phyloP scores from a whole-genome alignment of 2,329 filamentous ascomycete species.

The Penicillium vulpinum region DNA sequence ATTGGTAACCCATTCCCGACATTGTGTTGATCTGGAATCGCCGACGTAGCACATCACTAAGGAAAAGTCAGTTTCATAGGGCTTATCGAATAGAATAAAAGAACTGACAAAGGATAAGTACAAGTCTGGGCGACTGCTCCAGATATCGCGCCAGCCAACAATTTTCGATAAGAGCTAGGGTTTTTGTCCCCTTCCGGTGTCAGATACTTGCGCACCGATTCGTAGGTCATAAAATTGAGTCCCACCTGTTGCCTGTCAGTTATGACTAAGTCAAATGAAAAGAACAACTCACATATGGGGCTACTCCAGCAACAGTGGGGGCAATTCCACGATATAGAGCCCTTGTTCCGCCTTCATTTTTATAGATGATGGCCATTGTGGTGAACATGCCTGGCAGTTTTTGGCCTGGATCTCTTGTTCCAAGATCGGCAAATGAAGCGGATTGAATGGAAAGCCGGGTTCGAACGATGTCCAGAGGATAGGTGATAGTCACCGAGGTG shows the following conservation, averaged over 20 bases:
- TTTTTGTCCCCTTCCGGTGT: conserved; percentile 87
- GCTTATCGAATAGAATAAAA: neutral
- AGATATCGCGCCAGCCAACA: conserved; percentile 88
- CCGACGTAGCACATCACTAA: conserved; percentile 83
- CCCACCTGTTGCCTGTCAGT: conserved; percentile 64
- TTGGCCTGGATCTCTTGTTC: conserved; percentile 55
- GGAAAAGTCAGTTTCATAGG: conserved; percentile 9
- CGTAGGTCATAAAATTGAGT: conserved; percentile 98
- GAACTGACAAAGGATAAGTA: conserved; percentile 90
- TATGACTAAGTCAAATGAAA: neutral
- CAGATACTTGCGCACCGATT: conserved; percentile 77
- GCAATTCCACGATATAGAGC: conserved; percentile 94
- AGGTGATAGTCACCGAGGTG: conserved; percentile 92
- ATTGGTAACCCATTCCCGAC: conserved; percentile 96
- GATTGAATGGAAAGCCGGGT: conserved; percentile 95
- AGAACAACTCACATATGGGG: conserved; percentile 70
- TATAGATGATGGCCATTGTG: conserved; percentile 82
- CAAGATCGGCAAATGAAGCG: conserved; percentile 84
- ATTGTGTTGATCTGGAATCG: conserved; percentile 99
- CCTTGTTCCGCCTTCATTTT: conserved; percentile 76
- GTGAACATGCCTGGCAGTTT: conserved; percentile 90
- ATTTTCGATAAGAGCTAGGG: conserved; percentile 74
- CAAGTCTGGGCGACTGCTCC: conserved; percentile 95
- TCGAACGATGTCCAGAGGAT: conserved; percentile 95
- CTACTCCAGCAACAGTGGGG: conserved; percentile 91